phyloP scores from a whole-genome alignment of 2,329 filamentous ascomycete genomes.

The Arachnomyces sp. region DNA sequence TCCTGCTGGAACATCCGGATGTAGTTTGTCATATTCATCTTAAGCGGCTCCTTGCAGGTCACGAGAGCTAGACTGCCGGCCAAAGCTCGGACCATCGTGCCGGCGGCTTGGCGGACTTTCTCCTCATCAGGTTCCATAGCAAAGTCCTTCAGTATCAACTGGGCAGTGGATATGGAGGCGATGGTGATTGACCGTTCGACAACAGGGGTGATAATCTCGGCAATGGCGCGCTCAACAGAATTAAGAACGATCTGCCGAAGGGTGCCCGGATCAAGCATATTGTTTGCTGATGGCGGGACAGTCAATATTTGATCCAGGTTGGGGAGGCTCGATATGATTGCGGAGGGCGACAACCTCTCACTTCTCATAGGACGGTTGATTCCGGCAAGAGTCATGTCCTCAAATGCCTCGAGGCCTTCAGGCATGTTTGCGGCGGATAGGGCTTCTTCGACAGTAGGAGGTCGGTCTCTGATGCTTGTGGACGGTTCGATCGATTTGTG shows the following conservation, averaged over 20 bases:
- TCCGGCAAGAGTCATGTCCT: conserved; percentile 69
- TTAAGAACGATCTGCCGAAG: conserved; percentile 67
- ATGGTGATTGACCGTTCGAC: conserved; percentile 97
- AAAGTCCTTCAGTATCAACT: conserved; percentile 95
- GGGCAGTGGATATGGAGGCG: conserved; percentile 89
- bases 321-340: conserved; percentile 71
- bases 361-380: conserved; percentile 60
- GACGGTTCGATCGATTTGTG: conserved; percentile 86
- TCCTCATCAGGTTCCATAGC: conserved; percentile 86
- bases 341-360: conserved; percentile 66
- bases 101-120: conserved; percentile 73
- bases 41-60: conserved; percentile 94
- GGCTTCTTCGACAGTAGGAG: conserved; percentile 53
- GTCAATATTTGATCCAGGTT: conserved; percentile 71
- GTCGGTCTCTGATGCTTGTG: conserved; percentile 71
- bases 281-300: conserved; percentile 69
- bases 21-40: conserved; percentile 96
- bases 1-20: conserved; percentile 73
- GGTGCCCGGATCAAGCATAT: conserved; percentile 62
- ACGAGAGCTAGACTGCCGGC: conserved; percentile 90
- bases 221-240: conserved; percentile 80
- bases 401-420: conserved; percentile 71
- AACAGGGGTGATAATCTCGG: conserved; percentile 94
- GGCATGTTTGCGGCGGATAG: conserved; percentile 48
- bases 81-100: conserved; percentile 90